phyloP scores from a whole-genome alignment of 2,329 filamentous ascomycete species.

The Ophiostoma triangulosporum region DNA sequence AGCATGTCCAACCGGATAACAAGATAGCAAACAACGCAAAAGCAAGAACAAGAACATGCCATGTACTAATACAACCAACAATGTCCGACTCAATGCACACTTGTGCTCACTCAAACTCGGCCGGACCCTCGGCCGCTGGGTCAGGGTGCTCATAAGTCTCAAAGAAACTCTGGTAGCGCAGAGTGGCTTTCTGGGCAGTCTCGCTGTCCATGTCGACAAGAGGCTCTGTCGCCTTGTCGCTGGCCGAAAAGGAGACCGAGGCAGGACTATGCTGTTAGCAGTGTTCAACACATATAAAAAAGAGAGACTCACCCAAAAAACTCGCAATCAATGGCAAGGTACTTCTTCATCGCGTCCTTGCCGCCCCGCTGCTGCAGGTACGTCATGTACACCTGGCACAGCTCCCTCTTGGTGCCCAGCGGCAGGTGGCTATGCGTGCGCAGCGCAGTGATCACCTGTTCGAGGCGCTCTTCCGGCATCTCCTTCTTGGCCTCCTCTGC shows the following conservation, averaged over 20 bases:
- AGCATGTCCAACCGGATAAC: not conserved
- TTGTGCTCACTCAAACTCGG: slow-evolving; percentile 29
- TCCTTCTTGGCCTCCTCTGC: slow-evolving; percentile 48
- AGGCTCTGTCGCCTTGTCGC: slow-evolving; percentile 33
- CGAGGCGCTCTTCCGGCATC: slow-evolving; percentile 51
- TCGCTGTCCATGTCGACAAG: slow-evolving; percentile 36
- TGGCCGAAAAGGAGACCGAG: slow-evolving; percentile 30
- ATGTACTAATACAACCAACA: not conserved
- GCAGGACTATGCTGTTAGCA: slow-evolving; percentile 25
- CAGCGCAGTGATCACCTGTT: slow-evolving; percentile 65
- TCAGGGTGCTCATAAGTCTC: slow-evolving; percentile 36
- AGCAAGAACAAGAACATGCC: not conserved
- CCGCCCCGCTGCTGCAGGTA: slow-evolving; percentile 75
- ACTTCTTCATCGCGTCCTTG: slow-evolving; percentile 75
- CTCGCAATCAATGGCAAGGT: slow-evolving; percentile 68
- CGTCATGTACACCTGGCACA: slow-evolving; percentile 65
- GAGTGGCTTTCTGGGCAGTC: slow-evolving; percentile 37
- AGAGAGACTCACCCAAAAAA: slow-evolving; percentile 58
- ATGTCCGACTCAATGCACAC: not conserved
- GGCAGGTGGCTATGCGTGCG: slow-evolving; percentile 59
- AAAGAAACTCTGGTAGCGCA: slow-evolving; percentile 37
- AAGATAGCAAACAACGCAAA: not conserved
- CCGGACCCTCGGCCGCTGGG: slow-evolving; percentile 33
- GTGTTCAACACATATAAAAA: not conserved
- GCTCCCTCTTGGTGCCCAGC: slow-evolving; percentile 52